Base-by-base conservation (phyloP, 306 rosid genomes). In the Rosa rugosa region DNA sequence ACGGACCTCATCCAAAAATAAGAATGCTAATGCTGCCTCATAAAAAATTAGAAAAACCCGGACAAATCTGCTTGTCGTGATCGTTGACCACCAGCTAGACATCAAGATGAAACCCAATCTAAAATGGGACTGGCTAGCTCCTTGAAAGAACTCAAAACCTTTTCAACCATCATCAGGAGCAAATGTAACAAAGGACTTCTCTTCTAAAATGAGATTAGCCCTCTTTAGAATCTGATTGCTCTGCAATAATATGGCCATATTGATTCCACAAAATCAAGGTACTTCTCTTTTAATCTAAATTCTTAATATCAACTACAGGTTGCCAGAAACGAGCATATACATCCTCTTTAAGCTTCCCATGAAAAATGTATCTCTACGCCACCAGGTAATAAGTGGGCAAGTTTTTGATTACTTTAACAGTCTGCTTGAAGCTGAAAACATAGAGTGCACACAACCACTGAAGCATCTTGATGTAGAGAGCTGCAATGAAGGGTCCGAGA, bases 191-290 rank as follows among this genome's bases (percentile, higher is more conserved):
- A 3, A 88, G 75, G 82, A 72, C 73, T 44, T 74, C 81, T 62
- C 45, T 57, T 71, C 81, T 86, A 83, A 93, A 82, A 91, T 87
- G 71, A 93, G 93, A 88, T 93, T 87, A 56, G 98, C 90, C 78
- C 86, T 90, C 87, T 88, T 93, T 41, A 93, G 84, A 91, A 91
- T 77, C 98, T 91, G 72, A 93, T 90, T 56, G 91, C 64, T 78
- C 97, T 80, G 83, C 93, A 89, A 74, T 93, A 93, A 77, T 75
- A 86, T 42, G 98, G 98, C 98, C 98, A 93, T 83, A 91, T 87
- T 51, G 87, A 91, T 83, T 93, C 98, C 76, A 89, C 83, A 71
- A 77, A 91, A 81, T 93, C 98, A 41, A 90, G 90, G 81, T 88
- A 90, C 84, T 50, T 86, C 86, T 93, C 80, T 83, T 86, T 83